Conservation (phyloP, 2,329 filamentous ascomycete species). For the Arachnomyces sp. region DNA sequence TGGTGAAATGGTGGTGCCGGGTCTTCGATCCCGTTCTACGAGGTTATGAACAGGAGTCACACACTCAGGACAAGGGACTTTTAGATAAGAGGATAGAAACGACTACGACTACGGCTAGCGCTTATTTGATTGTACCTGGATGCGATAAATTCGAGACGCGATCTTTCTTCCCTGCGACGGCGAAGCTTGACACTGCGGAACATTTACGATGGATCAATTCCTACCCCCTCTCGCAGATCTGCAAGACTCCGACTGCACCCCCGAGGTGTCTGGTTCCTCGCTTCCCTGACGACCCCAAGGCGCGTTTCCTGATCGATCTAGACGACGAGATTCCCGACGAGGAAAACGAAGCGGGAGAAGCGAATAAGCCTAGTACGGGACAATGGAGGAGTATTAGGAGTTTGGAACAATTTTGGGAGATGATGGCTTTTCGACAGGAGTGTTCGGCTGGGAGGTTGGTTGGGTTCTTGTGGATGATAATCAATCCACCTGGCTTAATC, state of each 20-base stretch:
- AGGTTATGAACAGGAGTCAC: slow-evolving; percentile 36
- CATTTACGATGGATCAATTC: slow-evolving; percentile 48
- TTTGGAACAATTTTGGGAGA: slow-evolving; percentile 93
- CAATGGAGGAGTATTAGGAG: slow-evolving; percentile 77
- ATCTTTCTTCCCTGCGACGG: slow-evolving; percentile 61
- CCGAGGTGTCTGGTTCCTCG: slow-evolving; percentile 78
- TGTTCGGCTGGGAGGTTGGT: slow-evolving; percentile 88
- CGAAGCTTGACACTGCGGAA: slow-evolving; percentile 29
- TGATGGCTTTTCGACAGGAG: slow-evolving; percentile 94
- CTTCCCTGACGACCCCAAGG: slow-evolving; percentile 93
- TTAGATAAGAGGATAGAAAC: slow-evolving; percentile 13
- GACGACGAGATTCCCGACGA: slow-evolving; percentile 67
- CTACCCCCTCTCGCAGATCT: slow-evolving; percentile 65
- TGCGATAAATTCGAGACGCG: slow-evolving; percentile 72
- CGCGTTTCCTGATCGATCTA: slow-evolving; percentile 77
- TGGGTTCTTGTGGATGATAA: slow-evolving; percentile 89
- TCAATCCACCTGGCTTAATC: slow-evolving; percentile 51
- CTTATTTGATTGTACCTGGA: slow-evolving; percentile 79
- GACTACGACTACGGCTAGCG: slow-evolving; percentile 50
- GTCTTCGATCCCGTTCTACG: slow-evolving; percentile 68
- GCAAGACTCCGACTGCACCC: slow-evolving; percentile 59
- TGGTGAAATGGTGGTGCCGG: slow-evolving; percentile 94
- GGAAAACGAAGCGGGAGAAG: slow-evolving; percentile 23
- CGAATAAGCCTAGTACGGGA: slow-evolving; percentile 48
- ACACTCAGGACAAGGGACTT: slow-evolving; percentile 22